Conservation (phyloP, 2,329 filamentous ascomycete genomes). For the Epichloe hybrida region DNA sequence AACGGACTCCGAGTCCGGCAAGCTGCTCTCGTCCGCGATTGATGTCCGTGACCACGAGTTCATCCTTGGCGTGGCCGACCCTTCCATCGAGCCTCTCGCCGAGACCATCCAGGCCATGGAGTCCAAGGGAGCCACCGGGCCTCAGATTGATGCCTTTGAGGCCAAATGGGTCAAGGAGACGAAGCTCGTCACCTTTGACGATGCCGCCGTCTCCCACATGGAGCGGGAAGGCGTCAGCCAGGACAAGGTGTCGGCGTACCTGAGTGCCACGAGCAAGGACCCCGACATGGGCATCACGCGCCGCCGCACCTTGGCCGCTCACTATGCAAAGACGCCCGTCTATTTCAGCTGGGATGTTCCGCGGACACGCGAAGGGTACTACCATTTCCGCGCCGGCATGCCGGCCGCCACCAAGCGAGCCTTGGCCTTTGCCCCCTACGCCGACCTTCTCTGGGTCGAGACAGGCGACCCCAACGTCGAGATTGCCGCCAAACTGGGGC, state of each 20-base stretch:
- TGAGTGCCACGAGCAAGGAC: constrained; percentile 45
- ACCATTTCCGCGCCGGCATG: constrained; percentile 79
- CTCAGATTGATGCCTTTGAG: constrained; percentile 78
- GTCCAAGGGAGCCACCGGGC: constrained; percentile 56
- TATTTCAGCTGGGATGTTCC: constrained; percentile 87
- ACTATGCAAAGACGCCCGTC: constrained; percentile 53
- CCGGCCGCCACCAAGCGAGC: constrained; percentile 83
- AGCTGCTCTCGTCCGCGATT: constrained; percentile 76
- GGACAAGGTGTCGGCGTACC: constrained; percentile 54
- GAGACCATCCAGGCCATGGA: constrained; percentile 91
- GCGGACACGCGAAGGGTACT: constrained; percentile 84
- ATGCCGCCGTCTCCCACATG: constrained; percentile 70
- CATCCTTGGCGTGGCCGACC: constrained; percentile 73
- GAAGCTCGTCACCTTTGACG: constrained; percentile 79
- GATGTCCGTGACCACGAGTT: constrained; percentile 95
- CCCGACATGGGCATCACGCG: constrained; percentile 65
- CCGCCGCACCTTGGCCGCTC: constrained; percentile 57
- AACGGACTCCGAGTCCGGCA: constrained; percentile 90
- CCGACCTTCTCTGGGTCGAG: constrained; percentile 94
- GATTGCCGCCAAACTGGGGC: constrained; percentile 62
- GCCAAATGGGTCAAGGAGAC: constrained; percentile 78
- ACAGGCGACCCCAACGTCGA: constrained; percentile 77
- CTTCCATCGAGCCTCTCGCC: constrained; percentile 62
- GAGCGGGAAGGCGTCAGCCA: constrained; percentile 49
- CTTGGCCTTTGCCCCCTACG: constrained; percentile 79